These are phyloP conservation scores for Flammula alnicola DNA, from an alignment of 1,284 basidiomycete genomes.

Conservation along the genomic window DNA sequence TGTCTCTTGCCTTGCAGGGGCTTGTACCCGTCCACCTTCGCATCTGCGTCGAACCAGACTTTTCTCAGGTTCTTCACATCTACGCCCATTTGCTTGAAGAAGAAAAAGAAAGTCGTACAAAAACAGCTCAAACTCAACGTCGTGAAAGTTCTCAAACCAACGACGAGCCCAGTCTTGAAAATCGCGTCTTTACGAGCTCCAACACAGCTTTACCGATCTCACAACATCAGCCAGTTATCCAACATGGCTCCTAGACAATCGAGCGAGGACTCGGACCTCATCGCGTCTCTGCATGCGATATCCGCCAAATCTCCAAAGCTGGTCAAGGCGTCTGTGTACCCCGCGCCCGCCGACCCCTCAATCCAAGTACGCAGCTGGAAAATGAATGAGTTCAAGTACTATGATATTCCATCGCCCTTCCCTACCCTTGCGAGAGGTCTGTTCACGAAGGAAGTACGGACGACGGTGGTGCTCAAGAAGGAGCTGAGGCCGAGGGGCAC, in stretches of 20 bases:
- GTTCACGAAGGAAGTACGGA: slow-evolving; percentile 58
- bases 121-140: neutral
- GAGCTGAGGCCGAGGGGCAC: slow-evolving; percentile 24
- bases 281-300: slow-evolving; percentile 53
- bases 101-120: too few relatives aligned
- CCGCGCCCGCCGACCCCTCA: slow-evolving; percentile 55
- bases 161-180: too few relatives aligned
- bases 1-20: too few relatives aligned
- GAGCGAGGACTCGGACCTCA: slow-evolving; percentile 55
- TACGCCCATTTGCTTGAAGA: too few relatives aligned
- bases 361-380: slow-evolving; percentile 84
- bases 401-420: slow-evolving; percentile 86
- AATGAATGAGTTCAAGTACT: slow-evolving; percentile 95
- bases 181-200: too few relatives aligned
- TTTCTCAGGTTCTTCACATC: too few relatives aligned
- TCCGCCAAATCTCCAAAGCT: slow-evolving; percentile 62
- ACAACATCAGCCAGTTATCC: neutral
- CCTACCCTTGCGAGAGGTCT: slow-evolving; percentile 90
- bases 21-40: too few relatives aligned
- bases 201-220: neutral
- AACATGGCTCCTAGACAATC: neutral
- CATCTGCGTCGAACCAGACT: too few relatives aligned
- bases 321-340: slow-evolving; percentile 57
- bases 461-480: slow-evolving; percentile 21
- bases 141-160: too few relatives aligned